These are phyloP conservation scores for Choiromyces venosus DNA, from an alignment of 495 filamentous ascomycete species.

Conservation along the genomic window DNA sequence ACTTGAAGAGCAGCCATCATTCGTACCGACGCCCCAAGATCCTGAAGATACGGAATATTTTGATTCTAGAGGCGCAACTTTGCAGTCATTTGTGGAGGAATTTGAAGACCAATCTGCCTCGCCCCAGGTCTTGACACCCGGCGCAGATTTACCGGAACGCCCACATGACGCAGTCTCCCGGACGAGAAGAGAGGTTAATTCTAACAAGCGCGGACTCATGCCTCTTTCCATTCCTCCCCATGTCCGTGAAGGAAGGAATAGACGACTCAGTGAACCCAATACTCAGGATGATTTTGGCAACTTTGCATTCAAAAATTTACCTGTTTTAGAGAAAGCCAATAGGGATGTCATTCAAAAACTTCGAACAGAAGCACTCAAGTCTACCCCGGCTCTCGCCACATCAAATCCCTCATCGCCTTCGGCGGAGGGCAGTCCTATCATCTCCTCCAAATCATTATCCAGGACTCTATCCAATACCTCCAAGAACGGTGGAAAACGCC, in stretches of 20 bases:
- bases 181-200: slow-evolving; percentile 77
- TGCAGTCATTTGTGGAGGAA: slow-evolving; percentile 86
- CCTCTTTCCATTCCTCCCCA: slow-evolving; percentile 94
- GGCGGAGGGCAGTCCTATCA: slow-evolving; percentile 77
- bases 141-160: slow-evolving; percentile 69
- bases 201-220: slow-evolving; percentile 81
- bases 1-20: slow-evolving; percentile 86
- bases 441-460: slow-evolving; percentile 71
- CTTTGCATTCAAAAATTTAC: slow-evolving; percentile 95
- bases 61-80: slow-evolving; percentile 79
- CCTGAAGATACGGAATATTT: slow-evolving; percentile 99
- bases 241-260: slow-evolving; percentile 80
- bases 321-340: slow-evolving; percentile 94
- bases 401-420: slow-evolving; percentile 56
- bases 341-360: slow-evolving; percentile 97
- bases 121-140: slow-evolving; percentile 55
- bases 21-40: slow-evolving; percentile 87
- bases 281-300: slow-evolving; percentile 87
- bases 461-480: slow-evolving; percentile 65
- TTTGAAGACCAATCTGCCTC: slow-evolving; percentile 82
- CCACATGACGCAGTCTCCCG: slow-evolving; percentile 93
- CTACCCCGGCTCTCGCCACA: slow-evolving; percentile 46
- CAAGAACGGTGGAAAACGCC: slow-evolving; percentile 64
- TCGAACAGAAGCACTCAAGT: slow-evolving; percentile 69
- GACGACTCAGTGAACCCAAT: slow-evolving; percentile 85